Percentiles rank a stretch among this genome's conserved stretches.
phyloP scores from a whole-genome alignment of 2,329 filamentous ascomycete genomes.

The Conoideocrella luteorostrata region DNA sequence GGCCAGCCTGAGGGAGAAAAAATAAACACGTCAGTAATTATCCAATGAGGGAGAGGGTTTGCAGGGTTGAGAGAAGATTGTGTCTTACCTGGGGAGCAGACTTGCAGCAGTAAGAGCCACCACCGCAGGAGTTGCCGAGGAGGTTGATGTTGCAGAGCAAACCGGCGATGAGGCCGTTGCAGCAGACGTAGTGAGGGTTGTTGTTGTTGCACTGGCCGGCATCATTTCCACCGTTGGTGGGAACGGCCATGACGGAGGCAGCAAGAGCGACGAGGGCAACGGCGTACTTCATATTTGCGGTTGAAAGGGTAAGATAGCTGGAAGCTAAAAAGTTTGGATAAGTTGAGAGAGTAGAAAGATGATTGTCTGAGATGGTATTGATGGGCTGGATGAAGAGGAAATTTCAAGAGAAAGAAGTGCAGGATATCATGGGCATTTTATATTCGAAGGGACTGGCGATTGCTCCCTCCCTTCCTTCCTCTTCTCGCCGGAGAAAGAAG shows the following conservation, averaged over 20 bases:
- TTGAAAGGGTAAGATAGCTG: no score
- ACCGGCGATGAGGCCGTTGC: not conserved
- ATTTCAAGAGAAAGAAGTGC: not conserved
- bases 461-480: no score
- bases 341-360: not conserved
- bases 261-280: constrained; percentile 6
- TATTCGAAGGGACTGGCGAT: no score
- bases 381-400: not conserved
- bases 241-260: constrained; percentile 3
- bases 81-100: constrained; percentile 3
- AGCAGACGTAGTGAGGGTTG: constrained; percentile 4
- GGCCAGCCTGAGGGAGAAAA: not conserved
- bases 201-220: not conserved
- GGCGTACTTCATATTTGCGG: constrained; percentile 8
- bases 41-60: not conserved
- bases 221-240: not conserved
- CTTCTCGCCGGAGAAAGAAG: no score
- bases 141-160: constrained; percentile 2
- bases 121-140: not conserved
- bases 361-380: not conserved
- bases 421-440: constrained; percentile 4
- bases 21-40: not conserved
- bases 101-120: constrained; percentile 7
- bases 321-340: not conserved
- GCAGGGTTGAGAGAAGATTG: not conserved